Percentiles rank a stretch among this genome's conserved stretches.
Conservation (phyloP, 2,329 filamentous ascomycete species). For the Ramichloridium luteum region DNA sequence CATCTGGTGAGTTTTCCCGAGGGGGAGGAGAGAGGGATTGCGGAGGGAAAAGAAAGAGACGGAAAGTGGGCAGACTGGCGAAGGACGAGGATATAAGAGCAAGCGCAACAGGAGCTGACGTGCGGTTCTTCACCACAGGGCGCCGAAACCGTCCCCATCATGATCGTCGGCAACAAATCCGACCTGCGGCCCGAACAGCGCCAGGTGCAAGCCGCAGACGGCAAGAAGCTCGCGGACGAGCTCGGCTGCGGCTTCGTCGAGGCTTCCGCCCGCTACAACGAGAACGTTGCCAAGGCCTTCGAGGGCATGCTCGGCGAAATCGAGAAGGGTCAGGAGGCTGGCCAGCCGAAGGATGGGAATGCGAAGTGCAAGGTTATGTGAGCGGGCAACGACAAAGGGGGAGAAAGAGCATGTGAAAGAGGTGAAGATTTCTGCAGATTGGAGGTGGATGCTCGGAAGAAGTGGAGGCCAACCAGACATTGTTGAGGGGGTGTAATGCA, state of each 20-base stretch:
- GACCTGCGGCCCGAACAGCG: slow-evolving; percentile 87
- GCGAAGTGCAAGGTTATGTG: slow-evolving; percentile 82
- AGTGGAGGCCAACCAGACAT: no score
- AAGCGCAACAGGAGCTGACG: no score
- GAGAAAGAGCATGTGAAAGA: no score
- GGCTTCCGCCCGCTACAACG: slow-evolving; percentile 84
- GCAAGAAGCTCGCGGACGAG: slow-evolving; percentile 70
- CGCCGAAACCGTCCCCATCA: slow-evolving; percentile 81
- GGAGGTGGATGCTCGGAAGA: no score
- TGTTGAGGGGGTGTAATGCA: no score
- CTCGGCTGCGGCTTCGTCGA: slow-evolving; percentile 91
- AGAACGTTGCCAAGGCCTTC: slow-evolving; percentile 85
- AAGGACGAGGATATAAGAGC: no score
- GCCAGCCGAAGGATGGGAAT: slow-evolving; percentile 66
- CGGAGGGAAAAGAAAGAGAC: no score
- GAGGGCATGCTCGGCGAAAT: slow-evolving; percentile 90
- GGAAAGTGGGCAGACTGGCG: no score
- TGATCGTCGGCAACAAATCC: slow-evolving; percentile 94
- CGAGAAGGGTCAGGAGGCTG: slow-evolving; percentile 77
- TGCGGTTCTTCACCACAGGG: slow-evolving; percentile 44
- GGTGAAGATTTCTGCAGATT: no score
- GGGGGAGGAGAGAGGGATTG: background rate
- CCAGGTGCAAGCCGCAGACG: slow-evolving; percentile 77
- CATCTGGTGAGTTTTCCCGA: slow-evolving; percentile 57
- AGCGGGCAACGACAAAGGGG: no score